phyloP scores from a whole-genome alignment of 306 rosid genomes.

The Malus sylvestris region DNA sequence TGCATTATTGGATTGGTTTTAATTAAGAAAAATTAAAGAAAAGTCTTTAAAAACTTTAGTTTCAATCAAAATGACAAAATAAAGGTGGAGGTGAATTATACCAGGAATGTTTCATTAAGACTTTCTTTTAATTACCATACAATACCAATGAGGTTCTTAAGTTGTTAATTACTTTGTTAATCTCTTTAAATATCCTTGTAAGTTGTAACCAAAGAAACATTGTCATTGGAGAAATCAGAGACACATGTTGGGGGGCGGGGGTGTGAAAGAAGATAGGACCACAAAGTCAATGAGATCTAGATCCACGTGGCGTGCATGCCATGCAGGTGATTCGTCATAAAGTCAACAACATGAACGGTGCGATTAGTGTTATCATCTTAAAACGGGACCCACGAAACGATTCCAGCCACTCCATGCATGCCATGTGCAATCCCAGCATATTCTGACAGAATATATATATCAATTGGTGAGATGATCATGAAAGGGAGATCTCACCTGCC shows the following conservation, averaged over 20 bases:
- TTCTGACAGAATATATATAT: background rate
- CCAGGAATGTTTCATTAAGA: rapidly evolving
- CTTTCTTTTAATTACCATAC: background rate
- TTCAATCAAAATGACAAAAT: too few species aligned
- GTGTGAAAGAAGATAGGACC: background rate
- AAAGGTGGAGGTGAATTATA: too few species aligned
- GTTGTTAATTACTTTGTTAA: background rate
- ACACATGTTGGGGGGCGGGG: background rate
- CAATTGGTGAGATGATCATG: constrained; percentile 1
- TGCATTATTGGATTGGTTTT: background rate
- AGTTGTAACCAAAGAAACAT: background rate
- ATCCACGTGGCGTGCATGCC: constrained; percentile 12
- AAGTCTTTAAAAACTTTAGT: rapidly evolving
- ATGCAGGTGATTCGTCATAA: background rate
- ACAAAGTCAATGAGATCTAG: background rate
- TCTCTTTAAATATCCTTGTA: background rate
- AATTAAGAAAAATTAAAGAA: background rate
- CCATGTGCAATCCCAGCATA: constrained; percentile 12
- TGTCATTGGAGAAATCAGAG: background rate
- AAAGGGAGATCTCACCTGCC: background rate
- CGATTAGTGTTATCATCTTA: background rate
- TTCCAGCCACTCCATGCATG: constrained; percentile 23
- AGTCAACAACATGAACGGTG: constrained; percentile 8
- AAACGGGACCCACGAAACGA: constrained; percentile 23
- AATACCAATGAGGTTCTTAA: background rate